A percentile compares a stretch with the other conserved stretches of the same genome.
Conservation (phyloP, 1,284 basidiomycete species). For the Trichosporon inkin region DNA sequence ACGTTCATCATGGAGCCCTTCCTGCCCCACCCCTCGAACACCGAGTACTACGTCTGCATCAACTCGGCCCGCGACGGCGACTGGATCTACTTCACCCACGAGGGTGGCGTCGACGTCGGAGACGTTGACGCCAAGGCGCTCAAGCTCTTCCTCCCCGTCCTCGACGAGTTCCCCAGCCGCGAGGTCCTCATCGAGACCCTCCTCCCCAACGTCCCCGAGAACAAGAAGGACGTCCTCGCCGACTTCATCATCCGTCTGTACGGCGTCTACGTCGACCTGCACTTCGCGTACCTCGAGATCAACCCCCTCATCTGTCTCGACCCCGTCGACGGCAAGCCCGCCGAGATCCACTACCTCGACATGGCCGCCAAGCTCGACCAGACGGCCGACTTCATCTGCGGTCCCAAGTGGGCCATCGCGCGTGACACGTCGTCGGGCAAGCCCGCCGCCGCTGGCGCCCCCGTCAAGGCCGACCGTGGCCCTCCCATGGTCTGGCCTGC, state of each 20-base stretch:
- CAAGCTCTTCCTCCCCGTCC: constrained; percentile 79
- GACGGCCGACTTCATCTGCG: constrained; percentile 96
- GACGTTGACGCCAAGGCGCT: constrained; percentile 98
- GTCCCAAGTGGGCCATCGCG: constrained; percentile 97
- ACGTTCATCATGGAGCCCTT: constrained; percentile 99
- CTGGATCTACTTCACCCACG: constrained; percentile 96
- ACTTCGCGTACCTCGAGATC: constrained; percentile 95
- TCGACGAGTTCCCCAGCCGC: constrained; percentile 70
- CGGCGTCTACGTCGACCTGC: constrained; percentile 93
- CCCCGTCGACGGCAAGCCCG: constrained; percentile 65
- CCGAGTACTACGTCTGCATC: constrained; percentile 98
- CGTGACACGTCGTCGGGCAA: constrained; percentile 69
- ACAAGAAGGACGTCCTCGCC: constrained; percentile 79
- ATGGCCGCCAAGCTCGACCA: constrained; percentile 99
- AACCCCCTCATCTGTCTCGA: constrained; percentile 97
- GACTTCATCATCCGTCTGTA: constrained; percentile 95
- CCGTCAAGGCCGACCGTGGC: constrained; percentile 80
- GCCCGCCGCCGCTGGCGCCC: constrained; percentile 46
- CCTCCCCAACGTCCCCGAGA: constrained; percentile 69
- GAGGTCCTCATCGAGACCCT: constrained; percentile 68
- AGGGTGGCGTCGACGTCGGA: constrained; percentile 97
- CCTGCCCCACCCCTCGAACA: constrained; percentile 87
- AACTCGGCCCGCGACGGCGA: constrained; percentile 94
- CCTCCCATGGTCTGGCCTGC: constrained; percentile 97
- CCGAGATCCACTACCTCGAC: constrained; percentile 91